Evolutionary conservation across 140 eudicot genomes (phyloP), one percentile per base, ranked within the genome.

Genomic region (Stevia rebaudiana): DNA sequence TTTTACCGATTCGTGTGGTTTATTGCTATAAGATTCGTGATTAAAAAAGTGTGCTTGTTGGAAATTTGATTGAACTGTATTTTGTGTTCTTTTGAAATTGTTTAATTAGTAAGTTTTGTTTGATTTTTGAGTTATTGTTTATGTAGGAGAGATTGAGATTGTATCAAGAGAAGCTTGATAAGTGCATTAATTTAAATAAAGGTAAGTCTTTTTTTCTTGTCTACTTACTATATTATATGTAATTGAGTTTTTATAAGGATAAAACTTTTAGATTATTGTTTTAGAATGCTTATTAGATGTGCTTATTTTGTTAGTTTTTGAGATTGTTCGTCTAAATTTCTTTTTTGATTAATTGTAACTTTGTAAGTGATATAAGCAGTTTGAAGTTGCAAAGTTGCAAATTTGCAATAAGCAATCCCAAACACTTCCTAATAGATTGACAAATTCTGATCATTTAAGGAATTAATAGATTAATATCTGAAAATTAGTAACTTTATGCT

Each of bases 161-260:
- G 81, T 88, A 88, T 67, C 80, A 92, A 54, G 94, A 88, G 65
- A 92, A 92, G 73, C 78, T 92, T 74, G 88, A 92, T 30, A 70
- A 73, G 54, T 83, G 70, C 67, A 66, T 81, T 46, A 80, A 72
- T 62, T 78, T 81, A 81, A 92, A 80, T 77, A 92, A 79, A 40
- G 98, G 98, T 92, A 18, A 90, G 23, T 37, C n/a, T 50, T 68
- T 64, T 21, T 35, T 31, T 31, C 5, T 22, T 3, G 6, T 28
- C 12, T 31, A 42, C 5, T 67, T 31, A 18, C 33, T 28, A 28
- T 2, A 28, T 28, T 1, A 2, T 28, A 1, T 28, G 33, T 28
- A 28, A 4, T 28, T 28, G 33, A 28, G 33, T 4, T 4, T 28
- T 28, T 28, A 28, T 1, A 2, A 1, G 4, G 33, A 2, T 4